Evolutionary conservation across 306 rosid species (phyloP).

Genomic region (Gastrolobium villosum): DNA sequence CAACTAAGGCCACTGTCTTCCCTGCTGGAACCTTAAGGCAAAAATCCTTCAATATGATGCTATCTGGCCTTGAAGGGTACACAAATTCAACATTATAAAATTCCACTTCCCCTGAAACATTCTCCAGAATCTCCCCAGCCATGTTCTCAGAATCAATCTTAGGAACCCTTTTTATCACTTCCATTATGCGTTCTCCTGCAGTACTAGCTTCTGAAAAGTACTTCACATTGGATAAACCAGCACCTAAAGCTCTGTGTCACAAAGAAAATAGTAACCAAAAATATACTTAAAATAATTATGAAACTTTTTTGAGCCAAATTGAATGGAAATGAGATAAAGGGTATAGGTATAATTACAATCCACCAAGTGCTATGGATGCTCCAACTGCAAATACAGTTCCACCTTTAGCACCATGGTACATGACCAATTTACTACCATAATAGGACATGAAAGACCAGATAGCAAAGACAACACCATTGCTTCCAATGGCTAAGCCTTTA

Average conservation of each 20-base stretch:
- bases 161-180: constrained; percentile 81
- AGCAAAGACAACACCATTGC: constrained; percentile 83
- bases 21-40: constrained; percentile 77
- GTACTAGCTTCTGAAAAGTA: constrained; percentile 81
- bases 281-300: background rate
- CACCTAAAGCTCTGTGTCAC: constrained; percentile 71
- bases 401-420: constrained; percentile 90
- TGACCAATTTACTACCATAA: constrained; percentile 88
- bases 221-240: constrained; percentile 84
- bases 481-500: constrained; percentile 93
- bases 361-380: constrained; percentile 80
- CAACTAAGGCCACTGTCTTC: constrained; percentile 80
- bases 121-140: constrained; percentile 66
- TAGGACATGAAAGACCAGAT: constrained; percentile 89
- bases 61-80: constrained; percentile 91
- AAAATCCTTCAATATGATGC: constrained; percentile 66
- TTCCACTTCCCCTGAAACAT: constrained; percentile 72
- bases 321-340: constrained; percentile 6
- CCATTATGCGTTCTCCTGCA: constrained; percentile 80
- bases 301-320: constrained; percentile 1
- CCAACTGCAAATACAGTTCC: constrained; percentile 92
- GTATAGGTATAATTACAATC: constrained; percentile 65
- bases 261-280: constrained; percentile 18
- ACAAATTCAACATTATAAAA: constrained; percentile 68
- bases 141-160: constrained; percentile 81